A percentile compares a stretch with the other conserved stretches of the same genome.
Conservation (phyloP, 2,329 filamentous ascomycete genomes). For the Venturia aucupariae region DNA sequence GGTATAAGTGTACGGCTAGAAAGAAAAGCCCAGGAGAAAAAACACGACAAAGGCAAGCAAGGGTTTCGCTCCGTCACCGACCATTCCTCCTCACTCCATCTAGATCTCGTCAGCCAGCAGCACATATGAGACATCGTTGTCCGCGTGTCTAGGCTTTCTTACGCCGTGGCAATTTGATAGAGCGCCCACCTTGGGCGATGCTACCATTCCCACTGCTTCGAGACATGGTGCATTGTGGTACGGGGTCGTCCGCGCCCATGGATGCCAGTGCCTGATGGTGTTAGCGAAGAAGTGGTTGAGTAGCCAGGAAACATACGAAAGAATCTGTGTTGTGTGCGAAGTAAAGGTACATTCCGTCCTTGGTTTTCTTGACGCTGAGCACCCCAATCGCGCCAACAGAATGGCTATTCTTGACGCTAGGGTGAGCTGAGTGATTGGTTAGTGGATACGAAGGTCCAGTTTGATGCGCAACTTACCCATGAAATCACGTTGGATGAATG, state of each 20-base stretch:
- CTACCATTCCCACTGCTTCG: slow-evolving; percentile 49
- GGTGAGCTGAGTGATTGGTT: slow-evolving; percentile 46
- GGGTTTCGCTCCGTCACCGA: background rate
- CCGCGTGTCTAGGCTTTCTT: background rate
- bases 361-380: slow-evolving; percentile 78
- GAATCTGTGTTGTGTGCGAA: slow-evolving; percentile 96
- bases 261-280: slow-evolving; percentile 61
- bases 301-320: slow-evolving; percentile 29
- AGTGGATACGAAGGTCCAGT: slow-evolving; percentile 9
- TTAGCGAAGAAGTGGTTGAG: slow-evolving; percentile 5
- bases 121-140: background rate
- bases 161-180: background rate
- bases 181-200: slow-evolving; percentile 39
- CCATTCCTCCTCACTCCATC: background rate
- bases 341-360: slow-evolving; percentile 69
- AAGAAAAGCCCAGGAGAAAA: background rate
- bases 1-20: background rate
- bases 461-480: slow-evolving; percentile 47
- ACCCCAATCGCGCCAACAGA: slow-evolving; percentile 85
- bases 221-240: slow-evolving; percentile 81
- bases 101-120: background rate
- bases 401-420: slow-evolving; percentile 69
- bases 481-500: slow-evolving; percentile 81
- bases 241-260: slow-evolving; percentile 69
- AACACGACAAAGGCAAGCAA: background rate